Base-by-base conservation (phyloP, 2,329 filamentous ascomycete species). In the Ascochyta fabae region DNA sequence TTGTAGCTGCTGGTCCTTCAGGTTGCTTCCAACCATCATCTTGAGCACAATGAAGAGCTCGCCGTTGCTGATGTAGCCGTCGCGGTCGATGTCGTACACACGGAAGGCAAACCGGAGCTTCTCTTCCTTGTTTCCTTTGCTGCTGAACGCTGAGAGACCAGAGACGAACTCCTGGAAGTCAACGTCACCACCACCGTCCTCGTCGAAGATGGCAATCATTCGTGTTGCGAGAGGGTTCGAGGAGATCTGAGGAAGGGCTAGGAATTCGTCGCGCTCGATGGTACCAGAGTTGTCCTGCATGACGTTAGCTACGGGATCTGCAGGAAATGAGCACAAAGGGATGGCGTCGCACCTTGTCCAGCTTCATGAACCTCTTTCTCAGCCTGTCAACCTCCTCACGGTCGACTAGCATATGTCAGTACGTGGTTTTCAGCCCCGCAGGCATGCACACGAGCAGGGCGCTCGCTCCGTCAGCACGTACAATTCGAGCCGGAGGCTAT, bases 1-100 rank as follows among this genome's bases (percentile, higher is more conserved):
- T 81, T 99, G 95, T 75, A 99, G 81, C 81, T 99, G 95, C 79
- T 97, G 92, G 77, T 99, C 95, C 84, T 99, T 99, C 72, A 99
- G 81, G 78, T 99, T 99, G 81, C 91, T 97, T 57, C 95, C 95
- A 47, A 99, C 95, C 95, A 99, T 99, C 95, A 99, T 99, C 89
- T 99, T 99, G 71, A 99, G 84, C 72, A 99, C 95, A 71, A 99
- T 98, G 78, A 98, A 99, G 47, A 99, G 86, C 82, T 99, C 95
- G 70, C 95, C 95, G 78, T 99, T 99, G 82, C 91, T 96, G 74
- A 99, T 99, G 80, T 91, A 99, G 23, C 95, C 95, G 77, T 99
- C 95, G 58, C 95, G 91, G 79, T 99, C 95, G 72, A 99, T 98
- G 77, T 99, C 95, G 83, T 99, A 99, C 59, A 99, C 95, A 79